phyloP scores from a whole-genome alignment of 768 basidiomycete species.

The Xanthoconium purpureum region DNA sequence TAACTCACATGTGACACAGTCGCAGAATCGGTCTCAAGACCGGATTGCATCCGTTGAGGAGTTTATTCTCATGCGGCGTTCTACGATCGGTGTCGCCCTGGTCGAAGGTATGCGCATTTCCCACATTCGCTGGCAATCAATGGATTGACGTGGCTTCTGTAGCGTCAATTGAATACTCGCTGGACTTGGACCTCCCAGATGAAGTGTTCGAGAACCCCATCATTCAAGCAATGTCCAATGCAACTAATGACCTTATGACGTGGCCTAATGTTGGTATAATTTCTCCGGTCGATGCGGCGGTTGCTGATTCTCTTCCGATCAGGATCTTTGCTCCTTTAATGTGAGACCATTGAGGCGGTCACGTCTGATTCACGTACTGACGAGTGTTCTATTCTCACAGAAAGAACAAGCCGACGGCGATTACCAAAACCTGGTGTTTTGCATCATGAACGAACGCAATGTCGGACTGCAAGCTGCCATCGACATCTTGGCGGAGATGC shows the following conservation, averaged over 20 bases:
- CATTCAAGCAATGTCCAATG: constrained; percentile 37
- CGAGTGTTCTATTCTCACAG: constrained; percentile 15
- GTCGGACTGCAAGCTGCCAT: constrained; percentile 35
- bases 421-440: constrained; percentile 40
- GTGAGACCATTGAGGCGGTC: constrained; percentile 15
- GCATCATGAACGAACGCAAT: constrained; percentile 36
- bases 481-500: constrained; percentile 38
- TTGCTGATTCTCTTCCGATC: constrained; percentile 13
- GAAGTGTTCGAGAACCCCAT: constrained; percentile 35
- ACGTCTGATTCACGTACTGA: constrained; percentile 12
- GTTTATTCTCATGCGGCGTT: constrained; percentile 37
- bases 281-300: background rate
- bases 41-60: constrained; percentile 38
- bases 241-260: constrained; percentile 40
- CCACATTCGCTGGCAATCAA: background rate
- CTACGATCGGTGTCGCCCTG: constrained; percentile 37
- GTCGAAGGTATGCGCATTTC: constrained; percentile 33
- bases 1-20: constrained; percentile 35
- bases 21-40: constrained; percentile 34
- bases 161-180: constrained; percentile 38
- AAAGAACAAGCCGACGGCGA: constrained; percentile 40
- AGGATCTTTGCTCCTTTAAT: constrained; percentile 32
- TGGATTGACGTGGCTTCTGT: constrained; percentile 1
- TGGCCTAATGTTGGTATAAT: constrained; percentile 37
- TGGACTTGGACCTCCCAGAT: constrained; percentile 37